These are phyloP conservation scores for Silene vulgaris DNA, from an alignment of 179 eudicot species.

Conservation along the genomic window DNA sequence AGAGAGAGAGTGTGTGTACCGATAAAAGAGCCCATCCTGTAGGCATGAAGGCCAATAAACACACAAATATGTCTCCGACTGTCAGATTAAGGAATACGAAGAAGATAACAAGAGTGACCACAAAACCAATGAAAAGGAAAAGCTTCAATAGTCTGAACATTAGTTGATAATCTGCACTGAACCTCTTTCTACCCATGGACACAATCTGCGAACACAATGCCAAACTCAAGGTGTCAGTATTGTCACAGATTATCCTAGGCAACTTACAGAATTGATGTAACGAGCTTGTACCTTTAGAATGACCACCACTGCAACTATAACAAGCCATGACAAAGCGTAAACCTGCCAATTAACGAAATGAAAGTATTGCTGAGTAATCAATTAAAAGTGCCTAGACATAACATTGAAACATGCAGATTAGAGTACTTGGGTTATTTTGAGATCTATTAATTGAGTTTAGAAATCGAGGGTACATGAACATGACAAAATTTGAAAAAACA, in stretches of 20 bases:
- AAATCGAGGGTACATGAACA: not conserved
- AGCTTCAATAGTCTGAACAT: conserved; percentile 91
- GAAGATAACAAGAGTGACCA: conserved; percentile 48
- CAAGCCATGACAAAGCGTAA: conserved; percentile 92
- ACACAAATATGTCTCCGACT: conserved; percentile 64
- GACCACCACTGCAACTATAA: conserved; percentile 74
- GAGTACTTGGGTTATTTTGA: too few relatives aligned
- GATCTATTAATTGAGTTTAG: not conserved
- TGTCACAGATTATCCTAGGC: not conserved
- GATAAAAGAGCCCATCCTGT: conserved; percentile 91
- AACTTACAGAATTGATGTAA: not conserved
- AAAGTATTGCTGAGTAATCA: not conserved
- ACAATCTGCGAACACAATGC: conserved; percentile 55
- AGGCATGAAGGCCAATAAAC: conserved; percentile 83
- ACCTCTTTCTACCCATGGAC: conserved; percentile 84
- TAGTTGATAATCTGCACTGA: conserved; percentile 97
- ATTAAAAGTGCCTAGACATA: not conserved
- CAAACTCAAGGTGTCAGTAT: conserved; percentile 16
- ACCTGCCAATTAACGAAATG: conserved; percentile 41
- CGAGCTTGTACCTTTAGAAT: conserved; percentile 59
- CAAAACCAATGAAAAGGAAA: conserved; percentile 56
- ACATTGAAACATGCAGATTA: not conserved
- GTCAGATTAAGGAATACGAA: conserved; percentile 62
- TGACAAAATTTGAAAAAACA: not conserved
- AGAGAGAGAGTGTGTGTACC: conserved; percentile 32